phyloP scores from a whole-genome alignment of 192 early-diverging fungal genomes.

The Backusella macrospora region DNA sequence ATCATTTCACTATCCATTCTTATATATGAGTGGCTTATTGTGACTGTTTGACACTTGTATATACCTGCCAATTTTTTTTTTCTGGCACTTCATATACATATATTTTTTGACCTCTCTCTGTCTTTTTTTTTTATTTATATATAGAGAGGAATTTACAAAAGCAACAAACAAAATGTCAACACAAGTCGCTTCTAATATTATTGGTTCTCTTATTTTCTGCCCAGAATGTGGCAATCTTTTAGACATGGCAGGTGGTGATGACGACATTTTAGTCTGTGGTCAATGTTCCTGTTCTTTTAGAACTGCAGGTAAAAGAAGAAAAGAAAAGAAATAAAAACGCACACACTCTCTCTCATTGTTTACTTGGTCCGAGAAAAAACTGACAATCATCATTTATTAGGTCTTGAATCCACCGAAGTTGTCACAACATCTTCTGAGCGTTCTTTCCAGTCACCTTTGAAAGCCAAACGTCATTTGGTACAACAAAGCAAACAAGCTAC shows the following conservation, averaged over 20 bases:
- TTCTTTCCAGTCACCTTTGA: constrained; percentile 79
- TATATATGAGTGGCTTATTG: constrained; percentile 1
- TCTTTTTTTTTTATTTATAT: background rate
- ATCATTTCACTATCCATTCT: no score
- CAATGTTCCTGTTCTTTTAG: constrained; percentile 75
- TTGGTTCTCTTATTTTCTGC: constrained; percentile 89
- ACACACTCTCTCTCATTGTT: background rate
- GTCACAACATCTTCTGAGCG: constrained; percentile 75
- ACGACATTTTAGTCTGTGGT: constrained; percentile 80
- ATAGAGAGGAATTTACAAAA: background rate
- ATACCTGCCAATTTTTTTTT: constrained; percentile 1
- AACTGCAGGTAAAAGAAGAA: constrained; percentile 50
- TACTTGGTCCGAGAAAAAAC: background rate
- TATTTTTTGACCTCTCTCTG: no score
- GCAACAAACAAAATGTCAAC: constrained; percentile 11
- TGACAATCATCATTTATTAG: constrained; percentile 31
- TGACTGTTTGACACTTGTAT: background rate
- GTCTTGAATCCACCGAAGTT: constrained; percentile 81
- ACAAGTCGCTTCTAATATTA: constrained; percentile 28
- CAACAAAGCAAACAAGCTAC: constrained; percentile 43
- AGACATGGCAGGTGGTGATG: constrained; percentile 79
- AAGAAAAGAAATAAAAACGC: background rate
- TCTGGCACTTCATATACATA: no score
- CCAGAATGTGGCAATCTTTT: constrained; percentile 88
- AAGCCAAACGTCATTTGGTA: constrained; percentile 71